Percentiles rank a stretch among this genome's conserved stretches.
phyloP scores from a whole-genome alignment of 768 basidiomycete genomes.

The Naganishia randhawae region DNA sequence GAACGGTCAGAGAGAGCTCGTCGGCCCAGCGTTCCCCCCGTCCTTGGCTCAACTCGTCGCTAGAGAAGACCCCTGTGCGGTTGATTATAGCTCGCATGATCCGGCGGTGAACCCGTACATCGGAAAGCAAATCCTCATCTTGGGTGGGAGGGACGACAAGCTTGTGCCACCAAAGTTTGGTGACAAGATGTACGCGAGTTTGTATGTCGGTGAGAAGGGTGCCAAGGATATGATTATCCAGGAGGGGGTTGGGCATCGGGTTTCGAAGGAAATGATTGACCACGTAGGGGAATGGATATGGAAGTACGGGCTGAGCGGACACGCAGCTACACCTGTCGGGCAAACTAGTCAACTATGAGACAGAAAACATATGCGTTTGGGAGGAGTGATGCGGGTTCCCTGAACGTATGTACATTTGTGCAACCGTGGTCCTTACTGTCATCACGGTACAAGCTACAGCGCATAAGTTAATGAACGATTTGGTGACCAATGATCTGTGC shows the following conservation, averaged over 20 bases:
- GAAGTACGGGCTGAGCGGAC: slow-evolving; percentile 36
- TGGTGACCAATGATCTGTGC: too few species aligned
- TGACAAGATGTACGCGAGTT: slow-evolving; percentile 57
- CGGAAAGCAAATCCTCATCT: slow-evolving; percentile 68
- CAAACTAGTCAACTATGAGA: slow-evolving; percentile 1
- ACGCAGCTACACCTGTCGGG: not conserved
- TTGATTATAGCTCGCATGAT: slow-evolving; percentile 53
- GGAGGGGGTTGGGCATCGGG: slow-evolving; percentile 62
- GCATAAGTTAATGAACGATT: too few species aligned
- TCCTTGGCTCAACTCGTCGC: slow-evolving; percentile 53
- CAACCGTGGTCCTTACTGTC: too few species aligned
- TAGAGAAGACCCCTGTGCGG: slow-evolving; percentile 54
- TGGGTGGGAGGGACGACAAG: slow-evolving; percentile 64
- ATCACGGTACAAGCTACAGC: too few species aligned
- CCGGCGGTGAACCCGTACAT: slow-evolving; percentile 55
- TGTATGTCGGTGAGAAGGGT: slow-evolving; percentile 60
- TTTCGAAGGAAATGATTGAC: slow-evolving; percentile 61
- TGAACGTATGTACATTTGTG: too few species aligned
- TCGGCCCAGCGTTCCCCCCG: slow-evolving; percentile 60
- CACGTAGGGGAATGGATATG: slow-evolving; percentile 51
- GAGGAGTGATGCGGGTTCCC: not conserved
- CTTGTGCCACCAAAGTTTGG: slow-evolving; percentile 67
- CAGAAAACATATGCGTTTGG: not conserved
- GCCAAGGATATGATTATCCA: slow-evolving; percentile 60
- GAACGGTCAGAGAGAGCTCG: slow-evolving; percentile 54